Conservation (phyloP, 2,329 filamentous ascomycete species). For the Talaromyces sp. region DNA sequence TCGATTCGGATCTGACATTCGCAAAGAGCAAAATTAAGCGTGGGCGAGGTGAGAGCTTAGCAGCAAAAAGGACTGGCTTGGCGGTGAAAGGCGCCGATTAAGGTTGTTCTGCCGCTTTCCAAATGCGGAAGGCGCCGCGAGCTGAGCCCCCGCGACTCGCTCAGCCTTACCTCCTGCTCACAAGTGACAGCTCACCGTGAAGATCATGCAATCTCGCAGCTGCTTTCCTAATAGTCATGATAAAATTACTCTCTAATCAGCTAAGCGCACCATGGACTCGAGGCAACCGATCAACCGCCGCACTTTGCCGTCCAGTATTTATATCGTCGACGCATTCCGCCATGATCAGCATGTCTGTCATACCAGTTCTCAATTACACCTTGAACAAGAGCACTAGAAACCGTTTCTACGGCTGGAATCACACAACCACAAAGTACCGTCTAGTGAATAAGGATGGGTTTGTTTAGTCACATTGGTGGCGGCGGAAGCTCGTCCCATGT, state of each 20-base stretch:
- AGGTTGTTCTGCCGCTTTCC: neutral
- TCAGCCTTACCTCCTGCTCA: neutral
- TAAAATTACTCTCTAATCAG: neutral
- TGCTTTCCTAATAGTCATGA: neutral
- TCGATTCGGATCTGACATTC: neutral
- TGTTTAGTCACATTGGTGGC: neutral
- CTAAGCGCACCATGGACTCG: neutral
- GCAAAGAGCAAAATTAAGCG: neutral
- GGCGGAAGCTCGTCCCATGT: neutral
- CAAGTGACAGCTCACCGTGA: neutral
- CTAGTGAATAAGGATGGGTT: neutral
- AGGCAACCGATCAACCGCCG: neutral
- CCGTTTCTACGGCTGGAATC: neutral
- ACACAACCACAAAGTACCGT: neutral
- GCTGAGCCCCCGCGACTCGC: neutral
- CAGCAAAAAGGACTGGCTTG: neutral
- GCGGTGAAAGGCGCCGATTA: neutral
- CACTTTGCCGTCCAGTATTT: neutral
- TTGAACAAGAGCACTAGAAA: neutral
- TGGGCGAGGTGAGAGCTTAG: neutral
- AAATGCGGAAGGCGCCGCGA: neutral
- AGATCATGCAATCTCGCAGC: neutral
- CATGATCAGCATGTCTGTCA: neutral
- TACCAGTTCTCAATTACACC: neutral
- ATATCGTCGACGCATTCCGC: neutral